Evolutionary conservation across 352 stramenopile genomes (phyloP), one percentile per base, ranked within the genome.

Genomic region (Globisporangium canariense): DNA sequence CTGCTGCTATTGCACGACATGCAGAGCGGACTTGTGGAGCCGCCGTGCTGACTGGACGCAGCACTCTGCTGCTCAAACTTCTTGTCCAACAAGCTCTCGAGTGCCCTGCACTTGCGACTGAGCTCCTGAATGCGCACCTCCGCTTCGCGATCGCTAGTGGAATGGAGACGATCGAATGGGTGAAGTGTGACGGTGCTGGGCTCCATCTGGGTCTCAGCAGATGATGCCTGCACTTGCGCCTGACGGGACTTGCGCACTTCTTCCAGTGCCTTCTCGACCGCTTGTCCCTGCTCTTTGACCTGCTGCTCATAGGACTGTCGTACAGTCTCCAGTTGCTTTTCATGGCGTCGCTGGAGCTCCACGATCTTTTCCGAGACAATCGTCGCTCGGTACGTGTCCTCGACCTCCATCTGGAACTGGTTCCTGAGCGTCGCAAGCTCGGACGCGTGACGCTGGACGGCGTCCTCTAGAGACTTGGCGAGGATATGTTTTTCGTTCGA

Each of bases 71-170:
- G 71, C 60, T 86, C 78, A 43, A 88, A 87, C 32, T 88, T 88
- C 60, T 82, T 85, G 49, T 79, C 70, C 0, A 90, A 67, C 9
- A 90, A 57, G 30, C 71, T 83, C 45, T 86, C 77, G 18, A 88
- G 45, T 46, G 78, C 78, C 11, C 69, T 74, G 62, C 81, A 88
- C 13, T 77, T 74, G 36, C 74, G 74, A 49, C 66, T 77, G 47
- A 89, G 75, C 43, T 71, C 73, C 56, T 75, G 65, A 25, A 89
- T 69, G 8, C 74, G 69, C 30, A 61, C 55, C 30, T 78, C 66
- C 16, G 58, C 38, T 34, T 56, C 62, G 10, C 51, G 18, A 2
- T 53, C 16, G 43, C 36, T 41, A 4, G 36, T 14, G 14, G 36
- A 41, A 41, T 38, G 28, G 4, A 18, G 28, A 38, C 11, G 22